Evolutionary conservation across 148 eudicot species (phyloP).

Genomic region (Bassia scoparia): DNA sequence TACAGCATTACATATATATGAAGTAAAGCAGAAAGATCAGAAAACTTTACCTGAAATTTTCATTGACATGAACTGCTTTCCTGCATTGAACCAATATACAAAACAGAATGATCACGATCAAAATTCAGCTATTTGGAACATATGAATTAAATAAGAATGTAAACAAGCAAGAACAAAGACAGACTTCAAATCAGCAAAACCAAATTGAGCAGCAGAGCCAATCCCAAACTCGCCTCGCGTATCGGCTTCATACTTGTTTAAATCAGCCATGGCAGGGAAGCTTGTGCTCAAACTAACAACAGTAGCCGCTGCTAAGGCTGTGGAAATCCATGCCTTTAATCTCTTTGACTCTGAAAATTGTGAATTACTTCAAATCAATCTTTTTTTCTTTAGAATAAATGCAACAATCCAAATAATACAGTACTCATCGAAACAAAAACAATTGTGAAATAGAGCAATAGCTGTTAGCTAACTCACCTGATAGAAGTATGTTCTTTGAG

Average conservation of each 20-base stretch:
- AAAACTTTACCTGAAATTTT: conserved; percentile 72
- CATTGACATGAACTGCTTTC: conserved; percentile 82
- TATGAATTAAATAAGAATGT: not conserved
- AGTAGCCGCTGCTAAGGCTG: conserved; percentile 66
- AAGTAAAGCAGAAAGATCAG: too few species aligned
- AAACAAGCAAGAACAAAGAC: not conserved
- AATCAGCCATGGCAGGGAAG: conserved; percentile 67
- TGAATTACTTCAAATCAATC: not conserved
- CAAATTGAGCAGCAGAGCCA: conserved; percentile 96
- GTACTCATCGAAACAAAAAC: not conserved
- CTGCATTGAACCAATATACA: conserved; percentile 33
- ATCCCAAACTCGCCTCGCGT: conserved; percentile 89
- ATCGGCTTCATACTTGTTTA: conserved; percentile 91
- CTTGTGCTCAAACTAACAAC: conserved; percentile 46
- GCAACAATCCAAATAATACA: not conserved
- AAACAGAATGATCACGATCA: not conserved
- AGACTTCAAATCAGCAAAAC: conserved; percentile 90
- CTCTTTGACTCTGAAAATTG: conserved; percentile 40
- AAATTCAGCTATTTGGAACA: not conserved
- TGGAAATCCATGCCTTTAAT: conserved; percentile 49
- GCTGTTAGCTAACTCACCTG: conserved; percentile 19
- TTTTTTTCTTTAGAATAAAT: not conserved
- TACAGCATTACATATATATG: too few species aligned
- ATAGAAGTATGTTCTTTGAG: conserved; percentile 12
- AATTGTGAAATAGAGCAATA: not conserved